These are phyloP conservation scores for Trypanosoma mega DNA, from an alignment of 208 protist species.

Conservation along the genomic window DNA sequence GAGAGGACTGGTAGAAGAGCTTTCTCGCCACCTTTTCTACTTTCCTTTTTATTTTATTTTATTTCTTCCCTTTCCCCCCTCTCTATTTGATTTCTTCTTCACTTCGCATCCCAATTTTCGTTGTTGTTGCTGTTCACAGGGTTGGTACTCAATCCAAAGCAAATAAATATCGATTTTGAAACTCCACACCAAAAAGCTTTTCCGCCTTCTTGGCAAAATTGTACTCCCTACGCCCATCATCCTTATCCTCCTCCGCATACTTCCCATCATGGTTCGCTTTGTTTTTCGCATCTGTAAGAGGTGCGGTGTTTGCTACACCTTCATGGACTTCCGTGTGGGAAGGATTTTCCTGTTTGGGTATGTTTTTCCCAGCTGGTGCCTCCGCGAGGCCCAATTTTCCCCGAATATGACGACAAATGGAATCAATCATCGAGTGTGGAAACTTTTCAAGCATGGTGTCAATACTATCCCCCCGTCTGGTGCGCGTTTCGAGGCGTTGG, in stretches of 20 bases:
- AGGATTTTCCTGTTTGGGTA: conserved; percentile 2
- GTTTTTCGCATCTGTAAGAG: not conserved
- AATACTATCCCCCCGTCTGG: conserved; percentile 70
- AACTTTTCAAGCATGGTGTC: conserved; percentile 84
- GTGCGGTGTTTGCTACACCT: not conserved
- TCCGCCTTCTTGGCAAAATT: conserved; percentile 79
- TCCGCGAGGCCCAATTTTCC: conserved; percentile 71
- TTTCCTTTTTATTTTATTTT: too few species aligned
- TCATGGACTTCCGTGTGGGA: not conserved
- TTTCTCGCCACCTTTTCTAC: too few species aligned
- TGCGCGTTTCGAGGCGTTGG: conserved; percentile 59
- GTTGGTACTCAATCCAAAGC: conserved; percentile 72
- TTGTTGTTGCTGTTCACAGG: too few species aligned
- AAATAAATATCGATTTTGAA: conserved; percentile 92
- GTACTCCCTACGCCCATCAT: conserved; percentile 62
- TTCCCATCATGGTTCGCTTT: not conserved
- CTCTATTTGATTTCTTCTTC: not conserved
- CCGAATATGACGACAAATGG: conserved; percentile 70
- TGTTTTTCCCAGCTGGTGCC: not conserved
- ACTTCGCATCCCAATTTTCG: not conserved
- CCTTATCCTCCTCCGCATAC: conserved; percentile 19
- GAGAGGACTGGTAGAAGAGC: too few species aligned
- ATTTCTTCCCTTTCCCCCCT: not conserved
- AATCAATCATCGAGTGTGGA: conserved; percentile 53
- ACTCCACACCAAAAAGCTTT: conserved; percentile 77